phyloP scores from a whole-genome alignment of 805 yeast genomes.

The Myxozyma sirexii region DNA sequence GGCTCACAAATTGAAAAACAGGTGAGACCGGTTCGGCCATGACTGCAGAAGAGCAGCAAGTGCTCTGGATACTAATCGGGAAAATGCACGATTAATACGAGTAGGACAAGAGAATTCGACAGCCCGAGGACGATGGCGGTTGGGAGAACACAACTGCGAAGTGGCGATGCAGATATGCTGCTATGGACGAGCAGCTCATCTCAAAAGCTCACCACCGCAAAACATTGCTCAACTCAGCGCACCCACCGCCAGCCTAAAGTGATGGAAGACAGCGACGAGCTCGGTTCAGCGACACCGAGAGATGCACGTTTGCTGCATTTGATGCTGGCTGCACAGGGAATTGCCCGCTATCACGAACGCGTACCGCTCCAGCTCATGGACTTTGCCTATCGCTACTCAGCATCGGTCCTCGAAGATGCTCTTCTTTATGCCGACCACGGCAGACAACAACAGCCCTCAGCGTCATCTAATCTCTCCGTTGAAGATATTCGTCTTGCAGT shows the following conservation, averaged over 20 bases:
- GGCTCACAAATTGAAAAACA: conserved; percentile 23
- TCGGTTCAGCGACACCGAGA: conserved; percentile 55
- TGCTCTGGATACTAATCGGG: not conserved
- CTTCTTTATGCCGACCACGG: conserved; percentile 82
- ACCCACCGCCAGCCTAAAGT: too few relatives aligned
- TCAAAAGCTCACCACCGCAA: not conserved
- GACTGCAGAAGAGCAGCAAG: not conserved
- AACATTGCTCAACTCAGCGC: not conserved
- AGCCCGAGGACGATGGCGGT: not conserved
- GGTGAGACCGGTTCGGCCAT: conserved; percentile 32
- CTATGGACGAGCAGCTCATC: not conserved
- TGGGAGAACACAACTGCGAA: conserved; percentile 3
- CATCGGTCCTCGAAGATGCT: conserved; percentile 86
- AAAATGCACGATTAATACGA: not conserved
- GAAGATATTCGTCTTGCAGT: conserved; percentile 93
- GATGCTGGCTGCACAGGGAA: conserved; percentile 90
- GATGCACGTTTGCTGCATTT: conserved; percentile 90
- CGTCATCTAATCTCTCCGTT: conserved; percentile 55
- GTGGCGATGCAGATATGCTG: not conserved
- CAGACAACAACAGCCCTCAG: conserved; percentile 36
- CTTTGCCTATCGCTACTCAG: conserved; percentile 87
- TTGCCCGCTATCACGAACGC: conserved; percentile 89
- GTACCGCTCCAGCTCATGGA: conserved; percentile 97
- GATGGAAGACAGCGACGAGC: conserved; percentile 23
- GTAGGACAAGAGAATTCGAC: not conserved